Percentiles rank a stretch among this genome's conserved stretches.
Evolutionary conservation across 768 basidiomycete genomes (phyloP).

Genomic region (Boletellus ananas): DNA sequence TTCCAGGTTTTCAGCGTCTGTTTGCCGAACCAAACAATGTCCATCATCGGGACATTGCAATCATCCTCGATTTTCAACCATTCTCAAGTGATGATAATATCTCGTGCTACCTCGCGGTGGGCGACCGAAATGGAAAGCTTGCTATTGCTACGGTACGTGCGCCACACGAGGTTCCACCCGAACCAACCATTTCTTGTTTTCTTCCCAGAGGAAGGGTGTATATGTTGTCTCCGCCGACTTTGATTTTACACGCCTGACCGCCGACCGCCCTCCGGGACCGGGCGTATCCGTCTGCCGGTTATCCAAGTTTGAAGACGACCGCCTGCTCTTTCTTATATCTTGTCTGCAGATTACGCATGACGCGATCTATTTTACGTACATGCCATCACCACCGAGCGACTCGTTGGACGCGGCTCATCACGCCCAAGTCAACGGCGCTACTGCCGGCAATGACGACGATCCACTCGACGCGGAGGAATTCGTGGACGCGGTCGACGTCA

Average conservation of each 20-base stretch:
- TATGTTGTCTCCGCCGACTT: constrained; percentile 25
- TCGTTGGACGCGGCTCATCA: not conserved
- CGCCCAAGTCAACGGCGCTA: not conserved
- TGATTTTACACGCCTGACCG: constrained; percentile 14
- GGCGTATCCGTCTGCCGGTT: constrained; percentile 24
- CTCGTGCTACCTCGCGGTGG: constrained; percentile 49
- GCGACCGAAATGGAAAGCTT: constrained; percentile 36
- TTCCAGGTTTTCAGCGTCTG: constrained; percentile 27
- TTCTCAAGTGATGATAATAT: constrained; percentile 10
- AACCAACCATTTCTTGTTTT: not conserved
- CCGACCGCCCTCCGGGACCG: constrained; percentile 33
- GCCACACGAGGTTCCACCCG: not conserved
- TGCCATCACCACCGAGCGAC: constrained; percentile 2
- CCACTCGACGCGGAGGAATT: constrained; percentile 3
- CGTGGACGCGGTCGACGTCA: constrained; percentile 3
- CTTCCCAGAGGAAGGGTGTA: constrained; percentile 21
- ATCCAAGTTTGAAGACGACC: constrained; percentile 12
- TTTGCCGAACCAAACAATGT: constrained; percentile 27
- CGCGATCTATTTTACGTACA: constrained; percentile 44
- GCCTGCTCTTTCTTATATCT: constrained; percentile 30
- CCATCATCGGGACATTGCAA: constrained; percentile 38
- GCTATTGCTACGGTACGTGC: constrained; percentile 44
- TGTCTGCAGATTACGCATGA: constrained; percentile 57
- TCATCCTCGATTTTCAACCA: constrained; percentile 25
- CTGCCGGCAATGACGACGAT: not conserved